Base-by-base conservation (phyloP, 1,139 yeast species). In the Hyphopichia khmerensis region DNA sequence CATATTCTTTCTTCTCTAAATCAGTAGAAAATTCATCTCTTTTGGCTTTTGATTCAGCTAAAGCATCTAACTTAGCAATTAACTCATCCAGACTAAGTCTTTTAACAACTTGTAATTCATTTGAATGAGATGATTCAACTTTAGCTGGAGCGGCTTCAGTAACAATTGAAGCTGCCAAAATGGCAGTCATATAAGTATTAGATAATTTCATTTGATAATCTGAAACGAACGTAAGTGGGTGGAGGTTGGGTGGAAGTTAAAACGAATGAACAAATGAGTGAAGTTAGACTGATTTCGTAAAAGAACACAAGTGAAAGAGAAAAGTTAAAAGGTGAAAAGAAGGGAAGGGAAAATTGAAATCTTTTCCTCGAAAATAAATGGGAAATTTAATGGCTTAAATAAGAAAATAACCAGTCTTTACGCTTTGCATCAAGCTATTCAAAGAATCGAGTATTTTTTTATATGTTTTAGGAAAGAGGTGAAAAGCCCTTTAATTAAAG, bases 1-100 rank as follows among this genome's bases (percentile, higher is more conserved):
- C 55, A 48, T 65, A 64, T 44, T 69, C 69, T 53, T 67, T 64
- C 43, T 59, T 55, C 33, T 57, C 50, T 29, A 69, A 52, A 23
- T 52, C 61, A 11, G 44, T 45, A 34, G 59, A 57, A 31, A 61
- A 48, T 29, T 57, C 62, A 40, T 65, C 70, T 53, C 76, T 66
- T 51, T 67, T 67, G 15, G 52, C 44, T 43, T 55, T 62, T 44
- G 43, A 47, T 10, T 45, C 55, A 14, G 56, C 50, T 36, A 66
- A 51, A 21, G 60, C 45, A 39, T 51, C 55, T 23, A 53, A 38
- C 32, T 31, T 30, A 8, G 35, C 30, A 33, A 21, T 45, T 39
- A 34, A 34, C 13, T 17, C 41, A 29, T 37, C 30, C 4, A 17
- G 35, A 31, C 14, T 37, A 29, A 31, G 18, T 21, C 24, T 27